Evolutionary conservation across 495 filamentous ascomycete genomes (phyloP).

Genomic region (Neurospora sp.): DNA sequence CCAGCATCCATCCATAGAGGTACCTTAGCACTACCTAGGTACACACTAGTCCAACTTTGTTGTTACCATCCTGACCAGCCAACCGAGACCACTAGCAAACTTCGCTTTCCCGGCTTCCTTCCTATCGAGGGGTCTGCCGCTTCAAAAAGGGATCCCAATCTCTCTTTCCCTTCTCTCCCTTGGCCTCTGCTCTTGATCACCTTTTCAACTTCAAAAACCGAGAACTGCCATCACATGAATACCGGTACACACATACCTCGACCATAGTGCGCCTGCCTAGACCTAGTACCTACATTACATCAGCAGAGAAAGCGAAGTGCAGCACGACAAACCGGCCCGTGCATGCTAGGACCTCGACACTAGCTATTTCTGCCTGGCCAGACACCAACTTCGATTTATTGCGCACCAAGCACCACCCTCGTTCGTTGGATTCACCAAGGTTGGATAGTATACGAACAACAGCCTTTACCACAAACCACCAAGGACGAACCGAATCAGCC

Average conservation of each 20-base stretch:
- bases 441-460: background rate
- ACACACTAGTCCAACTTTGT: background rate
- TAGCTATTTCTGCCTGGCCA: background rate
- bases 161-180: background rate
- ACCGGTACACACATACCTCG: background rate
- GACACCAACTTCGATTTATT: background rate
- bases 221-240: background rate
- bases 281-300: background rate
- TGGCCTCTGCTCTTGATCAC: background rate
- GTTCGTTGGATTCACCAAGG: background rate
- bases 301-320: background rate
- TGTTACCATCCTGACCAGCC: background rate
- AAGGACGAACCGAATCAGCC: background rate
- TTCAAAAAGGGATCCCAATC: background rate
- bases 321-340: background rate
- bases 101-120: background rate
- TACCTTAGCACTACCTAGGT: background rate
- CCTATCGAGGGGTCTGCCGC: background rate
- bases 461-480: conserved; percentile 1
- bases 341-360: background rate
- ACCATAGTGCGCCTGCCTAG: background rate
- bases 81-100: conserved; percentile 1
- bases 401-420: background rate
- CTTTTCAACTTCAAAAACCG: background rate
- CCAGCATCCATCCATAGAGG: background rate